phyloP scores from a whole-genome alignment of 1,284 basidiomycete genomes.

The Pseudozyma thailandica region DNA sequence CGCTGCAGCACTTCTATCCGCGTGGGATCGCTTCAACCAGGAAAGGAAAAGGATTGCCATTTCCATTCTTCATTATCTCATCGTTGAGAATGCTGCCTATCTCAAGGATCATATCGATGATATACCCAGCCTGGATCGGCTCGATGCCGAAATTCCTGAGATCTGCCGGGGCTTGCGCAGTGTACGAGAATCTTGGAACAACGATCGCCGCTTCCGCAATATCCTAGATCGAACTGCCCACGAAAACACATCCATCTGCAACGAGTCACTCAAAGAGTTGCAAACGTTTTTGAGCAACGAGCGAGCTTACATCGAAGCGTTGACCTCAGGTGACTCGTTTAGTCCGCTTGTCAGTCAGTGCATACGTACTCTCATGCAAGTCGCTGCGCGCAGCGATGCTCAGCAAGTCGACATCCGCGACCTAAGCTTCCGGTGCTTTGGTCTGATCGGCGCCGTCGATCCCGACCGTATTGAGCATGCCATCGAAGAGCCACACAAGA shows the following conservation, averaged over 20 bases:
- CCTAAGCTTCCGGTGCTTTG: slow-evolving; percentile 86
- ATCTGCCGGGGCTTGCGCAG: slow-evolving; percentile 58
- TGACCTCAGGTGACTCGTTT: slow-evolving; percentile 74
- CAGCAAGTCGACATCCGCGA: slow-evolving; percentile 71
- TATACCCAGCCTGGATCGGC: slow-evolving; percentile 71
- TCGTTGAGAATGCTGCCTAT: slow-evolving; percentile 74
- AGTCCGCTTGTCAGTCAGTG: slow-evolving; percentile 80
- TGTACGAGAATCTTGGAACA: slow-evolving; percentile 70
- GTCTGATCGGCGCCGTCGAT: slow-evolving; percentile 93
- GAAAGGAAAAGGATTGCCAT: slow-evolving; percentile 74
- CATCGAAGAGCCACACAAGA: slow-evolving; percentile 75
- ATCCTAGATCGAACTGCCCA: slow-evolving; percentile 80
- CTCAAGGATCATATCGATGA: slow-evolving; percentile 74
- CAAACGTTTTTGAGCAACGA: slow-evolving; percentile 69
- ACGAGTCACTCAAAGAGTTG: slow-evolving; percentile 82
- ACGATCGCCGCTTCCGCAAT: slow-evolving; percentile 72
- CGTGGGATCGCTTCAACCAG: slow-evolving; percentile 78
- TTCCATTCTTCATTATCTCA: slow-evolving; percentile 77
- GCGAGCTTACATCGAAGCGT: slow-evolving; percentile 46
- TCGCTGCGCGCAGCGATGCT: slow-evolving; percentile 79
- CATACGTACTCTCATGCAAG: slow-evolving; percentile 77
- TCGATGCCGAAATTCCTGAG: slow-evolving; percentile 61
- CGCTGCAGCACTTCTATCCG: slow-evolving; percentile 82
- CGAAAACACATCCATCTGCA: slow-evolving; percentile 84
- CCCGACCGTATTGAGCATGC: slow-evolving; percentile 87